Evolutionary conservation across 257 asterid species (phyloP).

Genomic region (Solanum raphanifolium): DNA sequence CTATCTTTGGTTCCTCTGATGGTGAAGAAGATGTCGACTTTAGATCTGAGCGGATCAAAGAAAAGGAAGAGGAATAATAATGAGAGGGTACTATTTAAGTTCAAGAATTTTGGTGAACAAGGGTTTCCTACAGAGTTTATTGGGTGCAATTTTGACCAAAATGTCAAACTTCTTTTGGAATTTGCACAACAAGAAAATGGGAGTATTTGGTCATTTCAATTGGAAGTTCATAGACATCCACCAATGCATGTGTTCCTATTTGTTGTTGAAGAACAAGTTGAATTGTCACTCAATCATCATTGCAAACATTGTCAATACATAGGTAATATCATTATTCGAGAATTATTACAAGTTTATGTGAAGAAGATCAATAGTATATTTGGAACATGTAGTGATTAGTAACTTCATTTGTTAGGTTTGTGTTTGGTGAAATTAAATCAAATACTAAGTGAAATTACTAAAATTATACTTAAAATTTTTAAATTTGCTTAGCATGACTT

Average conservation of each 20-base stretch:
- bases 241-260: slow-evolving; percentile 40
- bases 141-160: slow-evolving; percentile 52
- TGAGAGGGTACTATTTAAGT: slow-evolving; percentile 56
- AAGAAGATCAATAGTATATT: background rate
- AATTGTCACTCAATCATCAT: slow-evolving; percentile 41
- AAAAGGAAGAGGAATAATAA: slow-evolving; percentile 54
- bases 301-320: slow-evolving; percentile 85
- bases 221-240: slow-evolving; percentile 75
- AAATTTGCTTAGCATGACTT: background rate
- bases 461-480: background rate
- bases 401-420: background rate
- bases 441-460: background rate
- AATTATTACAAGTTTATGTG: background rate
- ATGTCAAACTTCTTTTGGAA: slow-evolving; percentile 59
- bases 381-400: background rate
- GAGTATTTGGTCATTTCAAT: slow-evolving; percentile 75
- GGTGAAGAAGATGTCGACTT: slow-evolving; percentile 35
- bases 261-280: slow-evolving; percentile 78
- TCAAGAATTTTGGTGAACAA: slow-evolving; percentile 66
- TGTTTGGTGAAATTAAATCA: background rate
- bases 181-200: slow-evolving; percentile 53
- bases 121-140: slow-evolving; percentile 64
- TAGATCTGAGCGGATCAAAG: slow-evolving; percentile 51
- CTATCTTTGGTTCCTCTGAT: background rate
- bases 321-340: slow-evolving; percentile 29